These are phyloP conservation scores for Tylopilus rubrobrunneus DNA, from an alignment of 768 basidiomycete species.

Conservation along the genomic window DNA sequence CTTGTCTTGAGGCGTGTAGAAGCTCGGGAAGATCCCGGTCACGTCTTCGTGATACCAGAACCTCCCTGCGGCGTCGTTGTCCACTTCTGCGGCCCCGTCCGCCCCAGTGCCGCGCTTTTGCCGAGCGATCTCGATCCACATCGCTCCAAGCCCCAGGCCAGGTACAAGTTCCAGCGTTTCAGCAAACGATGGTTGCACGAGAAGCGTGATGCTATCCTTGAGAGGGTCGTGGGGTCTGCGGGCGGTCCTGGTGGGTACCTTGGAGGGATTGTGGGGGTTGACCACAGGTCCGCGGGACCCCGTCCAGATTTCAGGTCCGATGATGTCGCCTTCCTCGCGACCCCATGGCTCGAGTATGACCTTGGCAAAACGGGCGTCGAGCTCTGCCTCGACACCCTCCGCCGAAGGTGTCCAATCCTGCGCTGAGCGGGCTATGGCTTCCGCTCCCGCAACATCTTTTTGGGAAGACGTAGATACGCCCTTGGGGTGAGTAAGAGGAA, in stretches of 20 bases:
- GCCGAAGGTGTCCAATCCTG: constrained; percentile 20
- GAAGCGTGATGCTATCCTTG: constrained; percentile 56
- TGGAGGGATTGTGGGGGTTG: constrained; percentile 17
- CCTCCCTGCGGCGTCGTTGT: constrained; percentile 2
- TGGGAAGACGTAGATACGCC: background rate
- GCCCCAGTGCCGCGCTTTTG: constrained; percentile 14
- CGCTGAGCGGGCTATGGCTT: constrained; percentile 7
- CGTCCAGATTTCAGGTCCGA: constrained; percentile 31
- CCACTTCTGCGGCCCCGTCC: constrained; percentile 6
- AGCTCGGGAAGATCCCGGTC: constrained; percentile 52
- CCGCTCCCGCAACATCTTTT: background rate
- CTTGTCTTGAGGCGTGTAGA: constrained; percentile 30
- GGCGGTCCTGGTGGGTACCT: background rate
- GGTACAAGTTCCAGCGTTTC: constrained; percentile 36
- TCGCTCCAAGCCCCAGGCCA: constrained; percentile 60
- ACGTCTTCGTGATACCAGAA: constrained; percentile 65
- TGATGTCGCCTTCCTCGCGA: constrained; percentile 37
- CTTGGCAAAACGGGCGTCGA: constrained; percentile 45
- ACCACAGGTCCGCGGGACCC: constrained; percentile 38
- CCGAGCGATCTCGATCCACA: constrained; percentile 66
- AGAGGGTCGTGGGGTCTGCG: constrained; percentile 45
- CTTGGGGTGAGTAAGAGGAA: constrained; percentile 32
- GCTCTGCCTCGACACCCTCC: constrained; percentile 40
- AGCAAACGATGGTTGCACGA: constrained; percentile 45
- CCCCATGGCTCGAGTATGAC: constrained; percentile 57